Percentiles rank a stretch among this genome's conserved stretches.
Evolutionary conservation across 495 filamentous ascomycete genomes (phyloP).

Genomic region (Patellaria atrata): DNA sequence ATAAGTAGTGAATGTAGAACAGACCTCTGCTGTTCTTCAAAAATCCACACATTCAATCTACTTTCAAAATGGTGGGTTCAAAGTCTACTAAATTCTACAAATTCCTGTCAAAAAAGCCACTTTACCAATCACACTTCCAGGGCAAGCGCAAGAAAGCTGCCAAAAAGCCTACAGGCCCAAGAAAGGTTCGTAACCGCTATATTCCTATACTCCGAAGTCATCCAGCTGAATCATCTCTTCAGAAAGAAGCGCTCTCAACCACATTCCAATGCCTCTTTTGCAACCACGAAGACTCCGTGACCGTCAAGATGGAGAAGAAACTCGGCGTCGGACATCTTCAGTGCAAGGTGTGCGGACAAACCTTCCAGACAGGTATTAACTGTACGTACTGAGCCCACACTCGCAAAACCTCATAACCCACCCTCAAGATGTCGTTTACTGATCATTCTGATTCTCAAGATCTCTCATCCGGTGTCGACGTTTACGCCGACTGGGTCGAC

Average conservation of each 20-base stretch:
- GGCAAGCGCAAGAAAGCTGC: slow-evolving; percentile 95
- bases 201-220: not conserved
- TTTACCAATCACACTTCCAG: slow-evolving; percentile 9
- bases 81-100: too few relatives aligned
- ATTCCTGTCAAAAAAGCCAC: too few relatives aligned
- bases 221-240: slow-evolving; percentile 7
- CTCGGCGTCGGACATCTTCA: slow-evolving; percentile 63
- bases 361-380: slow-evolving; percentile 83
- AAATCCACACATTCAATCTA: not conserved
- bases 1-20: too few relatives aligned
- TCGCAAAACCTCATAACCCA: not conserved
- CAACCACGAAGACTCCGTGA: slow-evolving; percentile 86
- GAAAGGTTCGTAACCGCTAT: slow-evolving; percentile 45
- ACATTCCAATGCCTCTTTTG: slow-evolving; percentile 95
- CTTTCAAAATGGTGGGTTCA: too few relatives aligned
- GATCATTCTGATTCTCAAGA: slow-evolving; percentile 34
- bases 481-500: slow-evolving; percentile 97
- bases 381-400: slow-evolving; percentile 40
- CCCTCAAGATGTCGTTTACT: not conserved
- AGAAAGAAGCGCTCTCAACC: slow-evolving; percentile 80
- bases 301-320: slow-evolving; percentile 86
- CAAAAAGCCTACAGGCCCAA: slow-evolving; percentile 65
- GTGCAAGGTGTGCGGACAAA: slow-evolving; percentile 88
- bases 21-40: too few relatives aligned
- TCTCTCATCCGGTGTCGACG: slow-evolving; percentile 78